A percentile compares a stretch with the other conserved stretches of the same genome.
Conservation (phyloP, 306 rosid species). For the Vachellia collinsii region DNA sequence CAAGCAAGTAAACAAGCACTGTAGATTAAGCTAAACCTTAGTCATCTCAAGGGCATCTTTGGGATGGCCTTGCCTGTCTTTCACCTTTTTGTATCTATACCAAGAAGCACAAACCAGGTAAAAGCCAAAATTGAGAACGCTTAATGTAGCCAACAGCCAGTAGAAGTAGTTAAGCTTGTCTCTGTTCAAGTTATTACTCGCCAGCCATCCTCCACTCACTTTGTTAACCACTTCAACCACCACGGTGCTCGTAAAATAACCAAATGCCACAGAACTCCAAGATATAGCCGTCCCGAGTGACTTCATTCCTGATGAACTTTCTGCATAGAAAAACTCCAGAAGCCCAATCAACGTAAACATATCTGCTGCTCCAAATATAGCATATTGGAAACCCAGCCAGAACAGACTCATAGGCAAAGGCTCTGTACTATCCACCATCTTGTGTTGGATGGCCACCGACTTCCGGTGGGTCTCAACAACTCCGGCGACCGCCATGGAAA, state of each 20-base stretch:
- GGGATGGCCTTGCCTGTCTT: conserved; percentile 8
- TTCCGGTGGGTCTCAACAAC: conserved; percentile 4
- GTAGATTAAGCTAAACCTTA: neutral
- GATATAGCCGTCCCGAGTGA: conserved; percentile 55
- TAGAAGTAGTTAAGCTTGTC: conserved; percentile 24
- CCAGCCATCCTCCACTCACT: conserved; percentile 23
- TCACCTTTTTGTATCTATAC: conserved; percentile 15
- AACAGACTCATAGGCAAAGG: conserved; percentile 77
- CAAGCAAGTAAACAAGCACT: neutral
- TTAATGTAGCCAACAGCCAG: neutral
- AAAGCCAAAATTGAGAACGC: conserved; percentile 7
- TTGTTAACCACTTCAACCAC: conserved; percentile 42
- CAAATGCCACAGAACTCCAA: conserved; percentile 51
- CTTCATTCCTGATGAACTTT: conserved; percentile 66
- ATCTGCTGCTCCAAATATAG: conserved; percentile 56
- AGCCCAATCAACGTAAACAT: conserved; percentile 47
- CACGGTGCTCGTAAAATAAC: conserved; percentile 51
- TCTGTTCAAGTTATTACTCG: conserved; percentile 24
- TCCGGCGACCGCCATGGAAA: conserved; percentile 19
- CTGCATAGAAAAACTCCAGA: conserved; percentile 85
- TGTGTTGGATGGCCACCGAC: conserved; percentile 5
- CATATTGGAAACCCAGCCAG: conserved; percentile 72
- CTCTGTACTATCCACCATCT: conserved; percentile 28
- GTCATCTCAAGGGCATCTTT: neutral
- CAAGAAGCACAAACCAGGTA: conserved; percentile 21